Percentiles rank a stretch among this genome's conserved stretches.
Conservation (phyloP, 768 basidiomycete genomes). For the Nidularia sp. region DNA sequence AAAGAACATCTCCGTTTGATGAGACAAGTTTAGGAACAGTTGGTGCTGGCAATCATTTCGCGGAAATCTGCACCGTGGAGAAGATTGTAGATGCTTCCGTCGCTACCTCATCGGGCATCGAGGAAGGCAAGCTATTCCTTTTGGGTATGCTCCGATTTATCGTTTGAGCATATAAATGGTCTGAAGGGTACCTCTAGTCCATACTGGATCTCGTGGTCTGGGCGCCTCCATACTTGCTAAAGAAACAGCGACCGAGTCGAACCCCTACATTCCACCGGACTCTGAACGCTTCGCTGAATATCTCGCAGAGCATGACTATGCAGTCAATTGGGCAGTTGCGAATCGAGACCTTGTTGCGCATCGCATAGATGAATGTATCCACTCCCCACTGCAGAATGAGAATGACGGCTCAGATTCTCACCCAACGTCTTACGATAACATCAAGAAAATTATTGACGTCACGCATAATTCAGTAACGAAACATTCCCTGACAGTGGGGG, state of each 20-base stretch:
- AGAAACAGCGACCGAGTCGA: conserved; percentile 24
- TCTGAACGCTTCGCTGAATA: conserved; percentile 23
- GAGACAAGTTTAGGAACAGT: conserved; percentile 25
- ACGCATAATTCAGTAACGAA: conserved; percentile 32
- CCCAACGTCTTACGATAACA: conserved; percentile 1
- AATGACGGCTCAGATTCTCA: background rate
- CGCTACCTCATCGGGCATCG: conserved; percentile 16
- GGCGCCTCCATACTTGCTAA: conserved; percentile 24
- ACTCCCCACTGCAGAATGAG: conserved; percentile 3
- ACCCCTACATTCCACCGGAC: conserved; percentile 26
- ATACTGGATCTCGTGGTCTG: conserved; percentile 32
- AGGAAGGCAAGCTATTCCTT: conserved; percentile 21
- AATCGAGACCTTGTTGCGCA: conserved; percentile 35
- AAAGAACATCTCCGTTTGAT: conserved; percentile 22
- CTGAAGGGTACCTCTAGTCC: conserved; percentile 17
- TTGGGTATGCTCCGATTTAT: conserved; percentile 14
- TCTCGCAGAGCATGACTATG: conserved; percentile 28
- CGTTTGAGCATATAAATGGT: background rate
- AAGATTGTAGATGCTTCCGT: conserved; percentile 20
- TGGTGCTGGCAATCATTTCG: conserved; percentile 34
- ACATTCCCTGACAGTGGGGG: conserved; percentile 12
- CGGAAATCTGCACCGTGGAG: conserved; percentile 28
- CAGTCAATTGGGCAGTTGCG: conserved; percentile 31
- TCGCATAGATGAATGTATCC: conserved; percentile 26
- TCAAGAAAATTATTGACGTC: conserved; percentile 21